Conservation (phyloP, 768 basidiomycete species). For the Paxillus rubicundulus region DNA sequence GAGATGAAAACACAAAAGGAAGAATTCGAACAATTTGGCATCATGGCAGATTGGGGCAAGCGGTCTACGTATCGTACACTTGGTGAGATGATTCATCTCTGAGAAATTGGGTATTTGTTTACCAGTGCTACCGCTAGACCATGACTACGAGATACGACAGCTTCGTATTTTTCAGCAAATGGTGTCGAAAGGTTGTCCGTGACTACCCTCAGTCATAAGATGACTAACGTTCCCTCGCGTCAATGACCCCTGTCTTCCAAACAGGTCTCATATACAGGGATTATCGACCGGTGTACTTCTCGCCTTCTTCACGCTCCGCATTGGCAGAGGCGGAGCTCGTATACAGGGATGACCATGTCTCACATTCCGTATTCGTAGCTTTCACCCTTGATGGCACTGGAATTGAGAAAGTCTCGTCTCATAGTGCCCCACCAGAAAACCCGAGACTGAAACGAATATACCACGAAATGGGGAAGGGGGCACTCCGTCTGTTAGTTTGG, state of each 20-base stretch:
- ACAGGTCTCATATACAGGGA: slow-evolving; percentile 80
- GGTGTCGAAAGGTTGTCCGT: slow-evolving; percentile 69
- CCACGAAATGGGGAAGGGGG: slow-evolving; percentile 32
- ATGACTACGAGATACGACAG: slow-evolving; percentile 85
- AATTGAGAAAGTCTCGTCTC: neutral
- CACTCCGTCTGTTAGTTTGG: slow-evolving; percentile 76
- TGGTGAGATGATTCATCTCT: slow-evolving; percentile 46
- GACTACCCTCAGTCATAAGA: neutral
- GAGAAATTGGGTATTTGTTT: neutral
- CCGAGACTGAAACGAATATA: slow-evolving; percentile 17
- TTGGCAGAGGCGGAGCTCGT: slow-evolving; percentile 92
- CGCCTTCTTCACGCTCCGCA: slow-evolving; percentile 91
- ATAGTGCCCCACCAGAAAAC: slow-evolving; percentile 12
- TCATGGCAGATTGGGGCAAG: slow-evolving; percentile 89
- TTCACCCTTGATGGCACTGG: slow-evolving; percentile 56
- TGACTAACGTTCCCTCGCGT: neutral
- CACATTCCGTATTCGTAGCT: slow-evolving; percentile 82
- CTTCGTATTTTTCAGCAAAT: slow-evolving; percentile 81
- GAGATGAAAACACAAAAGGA: slow-evolving; percentile 74
- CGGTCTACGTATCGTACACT: slow-evolving; percentile 80
- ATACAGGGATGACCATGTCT: slow-evolving; percentile 86
- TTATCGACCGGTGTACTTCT: slow-evolving; percentile 90
- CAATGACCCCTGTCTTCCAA: neutral
- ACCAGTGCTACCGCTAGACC: slow-evolving; percentile 49
- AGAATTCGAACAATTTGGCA: slow-evolving; percentile 78